These are phyloP conservation scores for Coemansia asiatica DNA, from an alignment of 192 early-diverging fungal species.

Conservation along the genomic window DNA sequence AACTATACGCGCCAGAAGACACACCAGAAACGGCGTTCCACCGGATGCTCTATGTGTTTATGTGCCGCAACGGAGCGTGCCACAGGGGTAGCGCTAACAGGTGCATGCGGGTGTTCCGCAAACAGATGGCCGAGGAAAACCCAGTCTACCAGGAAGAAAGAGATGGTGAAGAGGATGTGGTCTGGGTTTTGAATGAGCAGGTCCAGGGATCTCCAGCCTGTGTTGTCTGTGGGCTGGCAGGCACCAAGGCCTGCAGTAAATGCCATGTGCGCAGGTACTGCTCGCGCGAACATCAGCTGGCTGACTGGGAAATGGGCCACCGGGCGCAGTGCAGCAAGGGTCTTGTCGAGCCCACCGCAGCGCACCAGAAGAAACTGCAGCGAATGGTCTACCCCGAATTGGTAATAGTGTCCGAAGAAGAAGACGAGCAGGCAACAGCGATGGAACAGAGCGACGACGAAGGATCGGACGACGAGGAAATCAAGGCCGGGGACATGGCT, in stretches of 20 bases:
- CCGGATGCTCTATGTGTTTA: constrained; percentile 87
- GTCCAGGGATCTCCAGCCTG: constrained; percentile 55
- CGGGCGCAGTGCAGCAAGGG: constrained; percentile 64
- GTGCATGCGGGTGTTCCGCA: constrained; percentile 83
- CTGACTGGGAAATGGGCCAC: constrained; percentile 77
- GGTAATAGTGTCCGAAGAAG: constrained; percentile 70
- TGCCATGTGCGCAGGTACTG: constrained; percentile 80
- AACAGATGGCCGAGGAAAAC: constrained; percentile 76
- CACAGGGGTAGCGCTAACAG: constrained; percentile 58
- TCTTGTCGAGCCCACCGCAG: constrained; percentile 8
- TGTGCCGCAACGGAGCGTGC: constrained; percentile 86
- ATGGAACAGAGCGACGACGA: constrained; percentile 50
- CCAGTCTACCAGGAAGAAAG: constrained; percentile 56
- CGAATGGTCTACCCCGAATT: constrained; percentile 61
- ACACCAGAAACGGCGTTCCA: constrained; percentile 82
- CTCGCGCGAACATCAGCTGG: constrained; percentile 77
- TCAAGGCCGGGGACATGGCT: constrained; percentile 16
- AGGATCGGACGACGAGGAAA: constrained; percentile 15
- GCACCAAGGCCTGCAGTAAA: constrained; percentile 72
- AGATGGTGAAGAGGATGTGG: constrained; percentile 36
- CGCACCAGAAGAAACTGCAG: constrained; percentile 17
- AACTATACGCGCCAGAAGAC: constrained; percentile 94
- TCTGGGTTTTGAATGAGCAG: constrained; percentile 20
- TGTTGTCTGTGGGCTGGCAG: constrained; percentile 71
- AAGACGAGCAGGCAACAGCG: constrained; percentile 58